These are phyloP conservation scores for Venturia nashicola DNA, from an alignment of 2,329 filamentous ascomycete species.

Conservation along the genomic window DNA sequence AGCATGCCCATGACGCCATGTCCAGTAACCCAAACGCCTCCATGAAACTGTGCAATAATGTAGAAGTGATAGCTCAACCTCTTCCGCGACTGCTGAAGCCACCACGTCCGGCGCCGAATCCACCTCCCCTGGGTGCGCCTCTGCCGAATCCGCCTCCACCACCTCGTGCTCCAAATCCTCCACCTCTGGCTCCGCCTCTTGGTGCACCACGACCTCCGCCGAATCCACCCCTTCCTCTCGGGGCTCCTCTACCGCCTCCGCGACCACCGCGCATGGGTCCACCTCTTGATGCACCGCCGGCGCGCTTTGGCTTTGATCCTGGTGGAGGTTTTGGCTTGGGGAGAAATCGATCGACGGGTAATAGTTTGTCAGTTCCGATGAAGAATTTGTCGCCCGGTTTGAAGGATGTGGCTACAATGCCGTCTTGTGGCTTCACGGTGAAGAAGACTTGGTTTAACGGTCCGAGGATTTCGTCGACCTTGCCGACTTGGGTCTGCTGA, in stretches of 20 bases:
- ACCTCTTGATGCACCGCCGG: conserved; percentile 45
- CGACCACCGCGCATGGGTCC: conserved; percentile 29
- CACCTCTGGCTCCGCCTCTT: conserved; percentile 32
- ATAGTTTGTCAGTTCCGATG: conserved; percentile 85
- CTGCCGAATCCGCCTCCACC: conserved; percentile 22
- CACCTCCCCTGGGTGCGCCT: conserved; percentile 23
- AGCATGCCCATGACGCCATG: background rate
- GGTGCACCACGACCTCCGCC: conserved; percentile 24
- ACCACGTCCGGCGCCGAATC: background rate
- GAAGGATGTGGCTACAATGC: conserved; percentile 89
- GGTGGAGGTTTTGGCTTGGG: conserved; percentile 74
- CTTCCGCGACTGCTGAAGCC: conserved; percentile 1
- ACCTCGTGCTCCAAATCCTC: conserved; percentile 44
- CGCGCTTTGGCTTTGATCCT: conserved; percentile 53
- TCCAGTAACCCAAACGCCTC: background rate
- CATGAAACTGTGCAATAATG: background rate
- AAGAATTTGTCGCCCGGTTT: conserved; percentile 96
- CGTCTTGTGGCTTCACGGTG: conserved; percentile 93
- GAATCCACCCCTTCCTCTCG: conserved; percentile 24
- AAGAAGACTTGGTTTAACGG: conserved; percentile 98
- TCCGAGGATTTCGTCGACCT: conserved; percentile 95
- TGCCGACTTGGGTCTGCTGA: conserved; percentile 67
- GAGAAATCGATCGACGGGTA: conserved; percentile 89
- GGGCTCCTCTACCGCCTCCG: conserved; percentile 27
- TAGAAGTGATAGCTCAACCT: background rate